Base-by-base conservation (phyloP, 2,329 filamentous ascomycete species). In the Monilinia laxa region DNA sequence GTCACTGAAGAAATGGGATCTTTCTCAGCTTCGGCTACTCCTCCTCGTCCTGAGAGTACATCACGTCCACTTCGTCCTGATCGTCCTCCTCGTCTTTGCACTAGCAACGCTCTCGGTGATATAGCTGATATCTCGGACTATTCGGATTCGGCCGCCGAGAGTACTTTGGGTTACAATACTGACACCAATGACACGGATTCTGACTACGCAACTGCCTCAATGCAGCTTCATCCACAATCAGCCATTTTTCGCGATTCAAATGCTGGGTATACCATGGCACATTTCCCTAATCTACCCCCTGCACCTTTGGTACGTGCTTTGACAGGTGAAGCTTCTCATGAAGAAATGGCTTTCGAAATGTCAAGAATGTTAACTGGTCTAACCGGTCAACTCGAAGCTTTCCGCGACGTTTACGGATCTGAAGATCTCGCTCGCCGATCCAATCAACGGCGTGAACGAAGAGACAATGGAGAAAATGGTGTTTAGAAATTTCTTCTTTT, bases 1-100 rank as follows among this genome's bases (percentile, higher is more conserved):
- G 82, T 87, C 12, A 84, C 84, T 0, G 85, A 87, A 68, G 84
- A 86, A 51, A 38, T 62, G 28, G 58, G 28, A 20, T 18, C 58
- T 68, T 84, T 82, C 10, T 80, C 83, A 31, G 83, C 81, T 9
- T 81, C 83, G 35, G 83, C 81, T 68, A 79, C 82, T 4, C 66
- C 73, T 7, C 59, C 64, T 59, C 40, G 70, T 23, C 64, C 45
- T 12, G 58, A 62, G 47, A 51, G 31, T 40, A 20, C 31, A n/a
- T 51, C 58, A 40, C 45, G n/a, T 25, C 9, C 20, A 51, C 58
- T 38, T 38, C 42, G 45, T 12, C 45, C 42, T 18, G 57, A 60
- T 38, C 57, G 45, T 18, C 79, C 82, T 3, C 67, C 73, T 9
- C 64, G 65, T 62, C 53, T 71, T 14, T 66, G 67, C 40, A 68